phyloP scores from a whole-genome alignment of 495 filamentous ascomycete species.

The Neurospora cerealis region DNA sequence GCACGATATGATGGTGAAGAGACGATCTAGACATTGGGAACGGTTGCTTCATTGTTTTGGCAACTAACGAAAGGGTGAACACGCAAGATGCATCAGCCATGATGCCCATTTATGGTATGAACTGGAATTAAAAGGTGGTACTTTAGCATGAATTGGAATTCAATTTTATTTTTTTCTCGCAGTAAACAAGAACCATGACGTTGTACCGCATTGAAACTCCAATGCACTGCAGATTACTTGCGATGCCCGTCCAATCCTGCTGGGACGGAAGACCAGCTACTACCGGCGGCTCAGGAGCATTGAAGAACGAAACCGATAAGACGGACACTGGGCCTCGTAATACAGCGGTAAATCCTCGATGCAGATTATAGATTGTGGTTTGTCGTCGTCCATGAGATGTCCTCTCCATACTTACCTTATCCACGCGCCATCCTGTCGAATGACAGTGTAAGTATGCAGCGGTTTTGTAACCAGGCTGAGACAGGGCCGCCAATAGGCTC shows the following conservation, averaged over 20 bases:
- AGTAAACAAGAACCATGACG: neutral
- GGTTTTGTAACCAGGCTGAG: neutral
- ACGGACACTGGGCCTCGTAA: neutral
- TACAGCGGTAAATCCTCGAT: neutral
- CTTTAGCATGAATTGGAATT: neutral
- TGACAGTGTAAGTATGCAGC: neutral
- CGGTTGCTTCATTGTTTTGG: neutral
- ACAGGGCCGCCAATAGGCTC: neutral
- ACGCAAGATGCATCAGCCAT: neutral
- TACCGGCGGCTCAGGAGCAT: neutral
- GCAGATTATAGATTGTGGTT: neutral
- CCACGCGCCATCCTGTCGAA: neutral
- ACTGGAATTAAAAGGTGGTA: neutral
- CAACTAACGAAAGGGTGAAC: neutral
- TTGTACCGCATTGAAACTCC: neutral
- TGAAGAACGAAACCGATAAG: neutral
- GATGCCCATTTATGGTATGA: neutral
- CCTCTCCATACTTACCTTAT: neutral
- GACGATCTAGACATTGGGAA: neutral
- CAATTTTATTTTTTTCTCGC: neutral
- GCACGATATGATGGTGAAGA: constrained; percentile 1
- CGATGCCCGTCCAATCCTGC: neutral
- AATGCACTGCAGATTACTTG: neutral
- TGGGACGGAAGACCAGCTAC: neutral
- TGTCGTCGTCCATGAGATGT: neutral